phyloP scores from a whole-genome alignment of 768 basidiomycete genomes.

The Pleurotus cornucopiae region DNA sequence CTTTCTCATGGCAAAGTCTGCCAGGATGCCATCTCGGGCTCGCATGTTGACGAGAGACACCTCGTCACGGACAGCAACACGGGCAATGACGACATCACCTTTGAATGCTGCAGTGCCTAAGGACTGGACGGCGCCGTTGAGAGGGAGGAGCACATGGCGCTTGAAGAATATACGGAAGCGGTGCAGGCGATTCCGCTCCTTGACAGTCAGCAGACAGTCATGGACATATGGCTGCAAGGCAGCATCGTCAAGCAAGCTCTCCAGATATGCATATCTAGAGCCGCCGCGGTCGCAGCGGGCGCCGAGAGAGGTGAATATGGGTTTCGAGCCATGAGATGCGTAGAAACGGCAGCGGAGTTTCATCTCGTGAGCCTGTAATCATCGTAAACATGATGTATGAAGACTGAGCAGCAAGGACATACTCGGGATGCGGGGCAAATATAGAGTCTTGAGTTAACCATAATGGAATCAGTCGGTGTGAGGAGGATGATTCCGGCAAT shows the following conservation, averaged over 20 bases:
- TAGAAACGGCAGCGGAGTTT: too few relatives aligned
- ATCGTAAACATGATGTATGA: too few relatives aligned
- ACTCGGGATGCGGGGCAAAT: too few relatives aligned
- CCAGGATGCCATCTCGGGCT: slow-evolving; percentile 2
- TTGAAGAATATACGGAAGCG: slow-evolving; percentile 2
- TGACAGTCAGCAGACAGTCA: background rate
- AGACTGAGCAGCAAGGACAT: too few relatives aligned
- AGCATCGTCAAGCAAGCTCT: background rate
- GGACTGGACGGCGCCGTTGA: background rate
- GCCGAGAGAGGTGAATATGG: too few relatives aligned
- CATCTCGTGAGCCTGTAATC: too few relatives aligned
- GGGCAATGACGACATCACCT: background rate
- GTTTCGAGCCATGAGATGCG: too few relatives aligned
- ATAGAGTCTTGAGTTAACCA: too few relatives aligned
- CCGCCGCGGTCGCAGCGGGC: too few relatives aligned
- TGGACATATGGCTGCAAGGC: slow-evolving; percentile 3
- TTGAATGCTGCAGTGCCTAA: background rate
- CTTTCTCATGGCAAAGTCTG: slow-evolving; percentile 2
- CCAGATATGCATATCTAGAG: slow-evolving; percentile 1
- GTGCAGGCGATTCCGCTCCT: background rate
- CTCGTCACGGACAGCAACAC: background rate
- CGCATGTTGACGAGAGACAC: slow-evolving; percentile 5
- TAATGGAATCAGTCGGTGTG: too few relatives aligned
- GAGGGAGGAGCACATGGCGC: background rate
- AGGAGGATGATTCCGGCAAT: too few relatives aligned